Conservation (phyloP, 805 yeast species). For the Hanseniaspora mollemarum region DNA sequence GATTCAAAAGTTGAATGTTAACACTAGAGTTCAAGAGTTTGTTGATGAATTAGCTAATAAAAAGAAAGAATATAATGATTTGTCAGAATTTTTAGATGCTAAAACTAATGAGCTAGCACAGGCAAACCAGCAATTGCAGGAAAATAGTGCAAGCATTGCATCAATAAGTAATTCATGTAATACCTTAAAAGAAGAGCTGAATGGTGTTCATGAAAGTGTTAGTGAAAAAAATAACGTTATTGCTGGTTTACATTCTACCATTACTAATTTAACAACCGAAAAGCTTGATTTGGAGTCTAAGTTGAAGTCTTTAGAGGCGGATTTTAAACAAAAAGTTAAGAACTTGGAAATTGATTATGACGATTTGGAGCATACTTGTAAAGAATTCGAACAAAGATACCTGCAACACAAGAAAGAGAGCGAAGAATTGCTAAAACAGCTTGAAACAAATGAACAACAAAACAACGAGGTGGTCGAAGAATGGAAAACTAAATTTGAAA, state of each 20-base stretch:
- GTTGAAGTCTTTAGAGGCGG: constrained; percentile 20
- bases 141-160: neutral
- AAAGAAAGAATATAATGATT: constrained; percentile 8
- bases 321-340: constrained; percentile 17
- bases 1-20: constrained; percentile 17
- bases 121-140: neutral
- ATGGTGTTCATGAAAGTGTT: neutral
- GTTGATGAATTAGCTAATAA: constrained; percentile 10
- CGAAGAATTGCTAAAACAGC: constrained; percentile 20
- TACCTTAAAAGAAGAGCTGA: neutral
- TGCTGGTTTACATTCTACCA: neutral
- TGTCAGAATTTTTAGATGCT: neutral
- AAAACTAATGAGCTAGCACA: neutral
- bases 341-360: constrained; percentile 17
- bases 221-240: neutral
- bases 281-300: constrained; percentile 23
- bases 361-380: constrained; percentile 29
- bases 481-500: no score
- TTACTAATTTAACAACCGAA: neutral
- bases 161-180: neutral
- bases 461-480: neutral
- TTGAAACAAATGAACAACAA: constrained; percentile 17
- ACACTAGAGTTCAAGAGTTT: constrained; percentile 6
- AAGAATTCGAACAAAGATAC: constrained; percentile 29
- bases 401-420: constrained; percentile 9